Conservation (phyloP, 371 early-diverging fungal species). For the Mortierella sp. region DNA sequence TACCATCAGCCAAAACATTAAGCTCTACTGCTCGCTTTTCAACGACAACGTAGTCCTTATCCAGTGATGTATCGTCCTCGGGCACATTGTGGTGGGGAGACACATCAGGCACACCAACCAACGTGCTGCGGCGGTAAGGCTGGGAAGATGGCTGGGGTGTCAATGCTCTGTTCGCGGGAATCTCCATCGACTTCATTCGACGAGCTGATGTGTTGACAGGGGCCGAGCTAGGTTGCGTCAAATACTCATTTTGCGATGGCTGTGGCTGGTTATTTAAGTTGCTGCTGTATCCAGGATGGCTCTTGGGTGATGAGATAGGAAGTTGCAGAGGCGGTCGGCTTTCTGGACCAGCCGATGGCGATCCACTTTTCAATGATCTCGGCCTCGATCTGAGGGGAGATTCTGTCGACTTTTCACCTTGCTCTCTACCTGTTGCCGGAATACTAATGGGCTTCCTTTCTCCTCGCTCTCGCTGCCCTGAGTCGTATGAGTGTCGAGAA, state of each 20-base stretch:
- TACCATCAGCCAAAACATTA: slow-evolving; percentile 90
- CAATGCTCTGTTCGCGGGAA: slow-evolving; percentile 14
- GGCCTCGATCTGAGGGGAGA: slow-evolving; percentile 32
- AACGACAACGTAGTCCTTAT: slow-evolving; percentile 88
- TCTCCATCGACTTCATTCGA: slow-evolving; percentile 28
- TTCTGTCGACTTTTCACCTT: slow-evolving; percentile 13
- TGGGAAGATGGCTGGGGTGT: slow-evolving; percentile 42
- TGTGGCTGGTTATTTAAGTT: slow-evolving; percentile 6
- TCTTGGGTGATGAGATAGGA: slow-evolving; percentile 42
- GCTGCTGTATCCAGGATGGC: slow-evolving; percentile 13
- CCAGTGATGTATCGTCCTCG: slow-evolving; percentile 74
- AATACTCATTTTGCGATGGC: slow-evolving; percentile 17
- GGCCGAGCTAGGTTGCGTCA: slow-evolving; percentile 15
- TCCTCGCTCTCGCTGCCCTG: slow-evolving; percentile 22
- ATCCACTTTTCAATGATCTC: slow-evolving; percentile 33
- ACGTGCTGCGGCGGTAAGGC: slow-evolving; percentile 38
- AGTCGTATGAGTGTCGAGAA: slow-evolving; percentile 25
- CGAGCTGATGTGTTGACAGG: slow-evolving; percentile 29
- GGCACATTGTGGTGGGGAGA: slow-evolving; percentile 50
- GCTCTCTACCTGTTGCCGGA: slow-evolving; percentile 12
- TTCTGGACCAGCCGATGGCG: slow-evolving; percentile 34
- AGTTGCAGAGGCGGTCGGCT: slow-evolving; percentile 47
- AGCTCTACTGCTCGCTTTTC: slow-evolving; percentile 87
- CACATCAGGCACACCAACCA: slow-evolving; percentile 48
- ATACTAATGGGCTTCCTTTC: slow-evolving; percentile 26